Base-by-base conservation (phyloP, 179 eudicot species). In the Beta macrorhiza region DNA sequence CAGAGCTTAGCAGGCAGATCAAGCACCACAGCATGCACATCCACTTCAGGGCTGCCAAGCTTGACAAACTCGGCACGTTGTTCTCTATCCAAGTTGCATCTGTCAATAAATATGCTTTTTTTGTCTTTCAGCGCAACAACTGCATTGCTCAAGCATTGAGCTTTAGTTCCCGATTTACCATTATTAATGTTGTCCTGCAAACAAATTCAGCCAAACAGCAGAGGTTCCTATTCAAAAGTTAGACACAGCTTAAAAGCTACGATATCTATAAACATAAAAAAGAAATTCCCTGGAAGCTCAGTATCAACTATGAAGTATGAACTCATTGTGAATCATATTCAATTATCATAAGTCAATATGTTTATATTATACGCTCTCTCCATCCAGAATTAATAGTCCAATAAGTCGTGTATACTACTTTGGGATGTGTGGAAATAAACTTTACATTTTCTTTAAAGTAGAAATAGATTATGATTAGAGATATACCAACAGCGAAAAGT, bases 1-100 rank as follows among this genome's bases (percentile, higher is more conserved):
- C 99, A 96, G 78, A 96, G 87, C 90, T 90, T 89, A 82, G 96
- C 96, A 62, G 98, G 98, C 78, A 93, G 92, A 88, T 96, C 99
- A 83, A 96, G 96, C 81, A 92, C 94, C 70, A 96, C 88, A 71
- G 94, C 97, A 90, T 96, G 99, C 72, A 92, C 86, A 78, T 90
- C 92, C 12, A 87, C 79, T 81, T 89, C 80, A 75, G 89, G 80
- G 74, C 85, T 85, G 22, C 90, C 93, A 65, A 96, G 92, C 86
- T 92, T 94, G 72, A 94, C 80, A 84, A 96, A 96, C 15, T 96
- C 97, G 0, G 87, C 90, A 42, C 99, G 93, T 79, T 96, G 99
- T 82, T 93, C 97, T 88, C 79, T 90, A 29, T 94, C 93, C 77
- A 96, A 58, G 79, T 94, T 93, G 90, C 99, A 96, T 85, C 99